These are phyloP conservation scores for Beauveria bassiana DNA, from an alignment of 2,329 filamentous ascomycete genomes.

Conservation along the genomic window DNA sequence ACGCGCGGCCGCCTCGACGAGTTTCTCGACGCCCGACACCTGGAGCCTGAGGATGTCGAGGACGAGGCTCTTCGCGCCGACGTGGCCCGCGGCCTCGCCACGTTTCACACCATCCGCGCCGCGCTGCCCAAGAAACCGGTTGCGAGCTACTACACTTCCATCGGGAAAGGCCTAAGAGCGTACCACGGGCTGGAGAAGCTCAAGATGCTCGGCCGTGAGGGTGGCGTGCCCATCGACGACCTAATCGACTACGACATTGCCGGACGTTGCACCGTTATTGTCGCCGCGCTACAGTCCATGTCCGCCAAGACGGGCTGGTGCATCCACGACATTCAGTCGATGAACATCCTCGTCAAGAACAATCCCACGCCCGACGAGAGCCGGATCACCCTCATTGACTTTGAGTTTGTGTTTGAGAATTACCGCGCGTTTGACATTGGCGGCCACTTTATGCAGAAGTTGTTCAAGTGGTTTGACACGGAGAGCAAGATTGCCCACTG, in stretches of 20 bases:
- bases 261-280: not conserved
- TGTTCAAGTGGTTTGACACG: conserved; percentile 16
- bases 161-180: conserved; percentile 5
- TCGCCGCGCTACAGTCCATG: conserved; percentile 6
- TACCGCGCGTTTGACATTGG: conserved; percentile 17
- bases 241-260: conserved; percentile 15
- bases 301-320: conserved; percentile 13
- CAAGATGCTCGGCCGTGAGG: conserved; percentile 10
- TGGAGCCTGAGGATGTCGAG: conserved; percentile 15
- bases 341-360: conserved; percentile 15
- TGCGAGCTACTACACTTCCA: conserved; percentile 11
- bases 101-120: conserved; percentile 9
- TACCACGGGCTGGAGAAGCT: conserved; percentile 13
- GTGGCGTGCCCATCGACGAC: conserved; percentile 10
- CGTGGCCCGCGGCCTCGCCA: conserved; percentile 12
- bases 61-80: conserved; percentile 12
- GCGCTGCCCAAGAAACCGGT: not conserved
- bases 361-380: not conserved
- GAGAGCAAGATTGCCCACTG: conserved; percentile 13
- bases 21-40: conserved; percentile 13
- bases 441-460: conserved; percentile 17
- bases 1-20: conserved; percentile 14
- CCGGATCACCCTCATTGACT: conserved; percentile 13
- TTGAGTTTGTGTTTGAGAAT: conserved; percentile 15
- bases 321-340: conserved; percentile 17